phyloP scores from a whole-genome alignment of 305 asterid genomes.

The Andrographis paniculata region DNA sequence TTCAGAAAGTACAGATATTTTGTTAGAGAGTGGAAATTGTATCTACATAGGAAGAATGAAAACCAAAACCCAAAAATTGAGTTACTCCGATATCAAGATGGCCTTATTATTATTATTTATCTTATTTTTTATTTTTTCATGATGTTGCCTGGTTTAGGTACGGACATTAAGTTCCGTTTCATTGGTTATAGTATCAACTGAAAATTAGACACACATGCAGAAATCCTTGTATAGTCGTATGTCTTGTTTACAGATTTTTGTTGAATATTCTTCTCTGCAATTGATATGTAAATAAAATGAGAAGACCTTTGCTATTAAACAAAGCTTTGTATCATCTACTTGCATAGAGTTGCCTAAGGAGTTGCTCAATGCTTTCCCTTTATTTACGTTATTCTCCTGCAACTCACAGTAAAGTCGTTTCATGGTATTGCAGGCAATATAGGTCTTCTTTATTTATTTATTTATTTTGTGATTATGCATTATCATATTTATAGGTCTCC shows the following conservation, averaged over 20 bases:
- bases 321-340: not conserved
- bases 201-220: not conserved
- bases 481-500: not conserved
- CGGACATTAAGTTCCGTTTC: not conserved
- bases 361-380: not conserved
- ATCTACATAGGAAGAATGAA: too few species aligned
- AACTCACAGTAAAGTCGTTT: not conserved
- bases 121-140: too few species aligned
- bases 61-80: too few species aligned
- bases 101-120: too few species aligned
- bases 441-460: not conserved
- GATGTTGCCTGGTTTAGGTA: not conserved
- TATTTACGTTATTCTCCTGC: not conserved
- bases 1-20: not conserved
- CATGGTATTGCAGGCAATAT: not conserved
- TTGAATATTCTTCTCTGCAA: not conserved
- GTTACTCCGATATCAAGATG: too few species aligned
- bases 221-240: not conserved
- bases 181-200: not conserved
- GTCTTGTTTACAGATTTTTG: not conserved
- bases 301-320: not conserved
- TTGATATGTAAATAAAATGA: not conserved
- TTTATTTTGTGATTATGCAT: constrained; percentile 2
- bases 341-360: not conserved
- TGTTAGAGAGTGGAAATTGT: too few species aligned